These are phyloP conservation scores for Paulownia fortunei DNA, from an alignment of 257 asterid genomes.

Conservation along the genomic window DNA sequence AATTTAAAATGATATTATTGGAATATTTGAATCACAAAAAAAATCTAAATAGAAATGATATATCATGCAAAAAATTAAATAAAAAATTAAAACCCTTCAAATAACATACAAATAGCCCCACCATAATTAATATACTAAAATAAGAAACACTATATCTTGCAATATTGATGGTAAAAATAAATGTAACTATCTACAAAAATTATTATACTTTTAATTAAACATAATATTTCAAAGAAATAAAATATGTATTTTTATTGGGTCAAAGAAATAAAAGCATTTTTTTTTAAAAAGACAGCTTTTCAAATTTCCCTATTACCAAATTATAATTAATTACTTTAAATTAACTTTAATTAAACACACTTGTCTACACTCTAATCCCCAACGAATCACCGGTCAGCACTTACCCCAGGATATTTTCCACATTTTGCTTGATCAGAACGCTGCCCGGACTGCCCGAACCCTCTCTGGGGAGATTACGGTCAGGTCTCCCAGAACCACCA, in stretches of 20 bases:
- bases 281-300: neutral
- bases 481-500: conserved; percentile 32
- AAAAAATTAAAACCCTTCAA: too few species aligned
- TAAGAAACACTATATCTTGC: too few species aligned
- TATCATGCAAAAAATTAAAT: neutral
- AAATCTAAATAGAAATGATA: neutral
- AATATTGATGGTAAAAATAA: neutral
- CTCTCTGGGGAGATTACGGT: conserved; percentile 34
- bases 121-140: too few species aligned
- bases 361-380: neutral
- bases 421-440: conserved; percentile 28
- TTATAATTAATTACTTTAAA: neutral
- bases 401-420: conserved; percentile 3
- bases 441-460: conserved; percentile 46
- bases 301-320: neutral
- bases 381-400: conserved; percentile 32
- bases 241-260: too few species aligned
- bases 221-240: too few species aligned
- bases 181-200: too few species aligned
- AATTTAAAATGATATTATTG: neutral
- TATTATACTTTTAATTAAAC: too few species aligned
- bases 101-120: too few species aligned
- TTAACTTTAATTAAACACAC: conserved; percentile 3
- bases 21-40: neutral
- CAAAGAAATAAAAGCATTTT: neutral